Conservation (phyloP, 257 asterid genomes). For the Galeopsis tetrahit region DNA sequence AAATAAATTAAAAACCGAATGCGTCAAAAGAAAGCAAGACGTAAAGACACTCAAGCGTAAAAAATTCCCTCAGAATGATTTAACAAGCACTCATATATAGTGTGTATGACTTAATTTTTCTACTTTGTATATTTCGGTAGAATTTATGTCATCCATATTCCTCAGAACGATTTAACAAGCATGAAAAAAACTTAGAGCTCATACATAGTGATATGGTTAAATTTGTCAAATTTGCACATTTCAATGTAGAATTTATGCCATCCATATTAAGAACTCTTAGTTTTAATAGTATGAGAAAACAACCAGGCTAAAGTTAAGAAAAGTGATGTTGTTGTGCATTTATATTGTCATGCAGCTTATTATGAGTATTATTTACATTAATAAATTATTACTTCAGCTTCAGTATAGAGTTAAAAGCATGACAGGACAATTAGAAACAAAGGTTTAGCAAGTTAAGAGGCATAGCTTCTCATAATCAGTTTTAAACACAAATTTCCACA, state of each 20-base stretch:
- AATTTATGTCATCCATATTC: slow-evolving; percentile 20
- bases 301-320: slow-evolving; percentile 6
- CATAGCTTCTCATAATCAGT: slow-evolving; percentile 19
- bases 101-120: not conserved
- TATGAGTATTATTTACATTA: slow-evolving; percentile 7
- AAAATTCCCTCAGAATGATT: not conserved
- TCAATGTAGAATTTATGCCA: not conserved
- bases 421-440: slow-evolving; percentile 7
- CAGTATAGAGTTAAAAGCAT: slow-evolving; percentile 22
- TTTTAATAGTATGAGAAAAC: not conserved
- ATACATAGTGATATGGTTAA: not conserved
- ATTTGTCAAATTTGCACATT: not conserved
- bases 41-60: not conserved
- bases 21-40: slow-evolving; percentile 34
- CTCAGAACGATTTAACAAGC: slow-evolving; percentile 8
- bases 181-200: not conserved
- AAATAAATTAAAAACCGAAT: not conserved
- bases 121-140: slow-evolving; percentile 7
- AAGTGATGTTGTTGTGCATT: not conserved
- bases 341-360: not conserved
- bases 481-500: slow-evolving; percentile 20
- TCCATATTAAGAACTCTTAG: slow-evolving; percentile 22
- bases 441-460: slow-evolving; percentile 16
- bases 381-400: slow-evolving; percentile 23
- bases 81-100: slow-evolving; percentile 15